Base-by-base conservation (phyloP, 2,329 filamentous ascomycete genomes). In the Chrysosporium keratinophilum region DNA sequence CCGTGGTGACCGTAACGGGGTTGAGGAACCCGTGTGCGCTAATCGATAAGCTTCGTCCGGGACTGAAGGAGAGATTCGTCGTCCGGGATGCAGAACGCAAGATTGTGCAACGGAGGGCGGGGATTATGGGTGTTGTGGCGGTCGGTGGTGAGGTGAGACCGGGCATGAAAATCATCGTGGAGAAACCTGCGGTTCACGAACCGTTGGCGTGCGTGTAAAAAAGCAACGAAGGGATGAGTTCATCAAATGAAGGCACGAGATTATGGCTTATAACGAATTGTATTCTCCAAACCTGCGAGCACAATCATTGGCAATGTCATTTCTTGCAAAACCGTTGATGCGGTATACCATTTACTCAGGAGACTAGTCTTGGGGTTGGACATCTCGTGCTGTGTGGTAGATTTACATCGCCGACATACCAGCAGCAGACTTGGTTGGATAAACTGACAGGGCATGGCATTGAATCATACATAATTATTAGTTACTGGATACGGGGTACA, bases 121-220 rank as follows among this genome's bases (percentile, higher is more conserved):
- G 61, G 11, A 56, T 63, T 48, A 62, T 63, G 61, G 55, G 56
- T 5, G 52, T 57, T 40, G 61, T 63, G n/a, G 55, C 58, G 39
- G 50, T 54, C 4, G 61, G 61, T 9, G 61, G 61, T 10, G 54
- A 51, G 2, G 55, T 63, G 33, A 49, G 50, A 17, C 49, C 58
- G 7, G 61, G 60, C 5, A 62, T 62, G 60, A 55, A 46, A 20
- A 59, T 63, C 43, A 50, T 62, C 3, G 54, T 62, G 2, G 60
- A 62, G 48, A 46, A 51, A 20, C 56, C 61, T 7, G 50, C 51
- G 1, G 52, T 56, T 19, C 51, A 56, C 20, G 50, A 52, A 17
- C 28, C 40, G 28, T 35, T 60, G 54, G 51, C 54, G 17, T 60
- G 58, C 47, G 58, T 60, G 20, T 59, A 37, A 56, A 14, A 17